Conservation (phyloP, 768 basidiomycete species). For the Clitopilus hobsonii region DNA sequence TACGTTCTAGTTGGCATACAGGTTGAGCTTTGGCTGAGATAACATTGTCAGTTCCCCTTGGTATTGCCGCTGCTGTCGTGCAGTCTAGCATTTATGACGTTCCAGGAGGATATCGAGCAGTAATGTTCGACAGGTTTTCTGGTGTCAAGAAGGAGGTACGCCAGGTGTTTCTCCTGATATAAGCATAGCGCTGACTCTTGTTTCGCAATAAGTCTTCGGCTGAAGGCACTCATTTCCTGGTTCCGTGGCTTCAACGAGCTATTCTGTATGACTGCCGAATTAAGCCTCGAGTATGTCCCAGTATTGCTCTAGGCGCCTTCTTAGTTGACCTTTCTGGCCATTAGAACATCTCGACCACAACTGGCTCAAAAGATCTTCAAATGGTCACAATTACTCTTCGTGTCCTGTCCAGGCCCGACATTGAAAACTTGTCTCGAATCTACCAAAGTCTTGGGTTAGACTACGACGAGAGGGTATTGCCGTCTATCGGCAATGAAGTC, state of each 20-base stretch:
- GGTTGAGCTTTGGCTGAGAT: not conserved
- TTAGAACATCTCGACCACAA: conserved; percentile 97
- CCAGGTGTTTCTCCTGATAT: not conserved
- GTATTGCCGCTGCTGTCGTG: conserved; percentile 36
- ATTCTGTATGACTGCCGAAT: conserved; percentile 98
- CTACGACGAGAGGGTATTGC: conserved; percentile 96
- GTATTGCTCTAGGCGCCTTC: not conserved
- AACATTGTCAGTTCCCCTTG: conserved; percentile 36
- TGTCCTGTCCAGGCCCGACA: conserved; percentile 91
- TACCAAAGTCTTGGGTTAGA: conserved; percentile 94
- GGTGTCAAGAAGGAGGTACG: conserved; percentile 80
- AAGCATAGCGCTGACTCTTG: conserved; percentile 1
- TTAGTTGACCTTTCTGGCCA: conserved; percentile 5
- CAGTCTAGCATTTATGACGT: conserved; percentile 66
- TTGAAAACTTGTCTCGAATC: conserved; percentile 82
- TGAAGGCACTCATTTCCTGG: conserved; percentile 94
- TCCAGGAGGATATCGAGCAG: conserved; percentile 88
- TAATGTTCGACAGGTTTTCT: conserved; percentile 97
- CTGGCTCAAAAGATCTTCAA: conserved; percentile 97
- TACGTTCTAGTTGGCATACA: conserved; percentile 17
- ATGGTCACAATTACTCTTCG: conserved; percentile 98
- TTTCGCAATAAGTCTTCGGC: conserved; percentile 58
- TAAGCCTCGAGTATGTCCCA: conserved; percentile 76
- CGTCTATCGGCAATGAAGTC: conserved; percentile 97
- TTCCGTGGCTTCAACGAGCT: conserved; percentile 94